Base-by-base conservation (phyloP, 2,329 filamentous ascomycete species). In the Trichoderma guizhouense region DNA sequence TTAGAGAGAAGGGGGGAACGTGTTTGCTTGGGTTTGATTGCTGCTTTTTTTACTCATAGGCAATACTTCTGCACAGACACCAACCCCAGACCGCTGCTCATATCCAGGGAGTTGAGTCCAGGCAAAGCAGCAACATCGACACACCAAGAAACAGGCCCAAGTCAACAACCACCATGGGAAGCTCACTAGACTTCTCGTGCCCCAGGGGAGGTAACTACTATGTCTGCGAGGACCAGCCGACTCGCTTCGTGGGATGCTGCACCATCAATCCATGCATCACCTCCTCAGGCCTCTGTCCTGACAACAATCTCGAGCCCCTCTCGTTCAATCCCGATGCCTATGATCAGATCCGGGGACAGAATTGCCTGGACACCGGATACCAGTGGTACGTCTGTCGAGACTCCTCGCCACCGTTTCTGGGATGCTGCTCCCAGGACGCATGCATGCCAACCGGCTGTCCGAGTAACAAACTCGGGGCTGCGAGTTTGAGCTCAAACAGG, bases 171-270 rank as follows among this genome's bases (percentile, higher is more conserved):
- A 60, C 36, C 61, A 71, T 58, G 58, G 51, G 53, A 51, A 30
- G 11, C n/a, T 76, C 76, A 8, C 53, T 82, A 1, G 81, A 77
- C 15, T 73, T 82, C 0, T 72, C 71, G 6, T 84, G 83, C 55
- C 79, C 79, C 0, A 70, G 65, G 1, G 77, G 76, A 4, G 79
- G 80, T 28, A 43, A 70, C 7, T 83, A 83, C 43, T 83, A 83
- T 76, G 76, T 83, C 71, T 83, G 83, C 73, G 57, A 72, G 5
- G 75, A 76, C 2, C 78, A 78, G 36, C 73, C 72, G 4, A 73
- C 74, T 3, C 79, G 79, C 34, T 85, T 84, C 74, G 69, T 85
- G 53, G 83, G 83, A 14, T 85, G 83, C 73, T 85, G 83, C 75
- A 75, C 76, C 43, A 75, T 75, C 39, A 74, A 84, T 66, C 82